These are phyloP conservation scores for Coix lacrymajobi DNA, from an alignment of 176 grass and related monocot genomes.

Conservation along the genomic window DNA sequence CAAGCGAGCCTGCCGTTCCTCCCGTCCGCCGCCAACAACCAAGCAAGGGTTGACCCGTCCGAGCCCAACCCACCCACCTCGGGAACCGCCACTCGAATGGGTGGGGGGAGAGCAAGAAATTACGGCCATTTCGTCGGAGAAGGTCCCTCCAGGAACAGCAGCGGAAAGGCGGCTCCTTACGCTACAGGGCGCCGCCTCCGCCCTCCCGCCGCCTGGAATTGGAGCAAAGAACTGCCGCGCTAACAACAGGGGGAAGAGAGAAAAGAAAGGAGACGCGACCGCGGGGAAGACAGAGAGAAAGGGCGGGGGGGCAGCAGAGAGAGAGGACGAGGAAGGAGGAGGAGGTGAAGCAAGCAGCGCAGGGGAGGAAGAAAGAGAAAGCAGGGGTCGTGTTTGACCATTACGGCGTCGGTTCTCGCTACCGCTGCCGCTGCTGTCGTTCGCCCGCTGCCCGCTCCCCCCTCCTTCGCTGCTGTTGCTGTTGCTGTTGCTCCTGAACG, in stretches of 20 bases:
- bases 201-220: slow-evolving; percentile 20
- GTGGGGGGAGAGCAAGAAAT: slow-evolving; percentile 31
- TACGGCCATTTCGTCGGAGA: slow-evolving; percentile 49
- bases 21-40: too few relatives aligned
- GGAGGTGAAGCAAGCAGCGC: not conserved
- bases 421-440: not conserved
- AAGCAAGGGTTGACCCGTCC: not conserved
- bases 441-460: not conserved
- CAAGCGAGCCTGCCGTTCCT: not conserved
- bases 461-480: not conserved
- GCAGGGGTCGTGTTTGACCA: slow-evolving; percentile 36
- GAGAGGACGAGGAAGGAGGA: not conserved
- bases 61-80: not conserved
- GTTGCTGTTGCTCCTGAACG: not conserved
- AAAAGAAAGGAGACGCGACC: slow-evolving; percentile 6
- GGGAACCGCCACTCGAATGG: not conserved
- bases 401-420: slow-evolving; percentile 35
- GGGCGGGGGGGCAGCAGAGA: too few relatives aligned
- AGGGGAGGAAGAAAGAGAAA: not conserved
- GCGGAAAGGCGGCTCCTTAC: slow-evolving; percentile 18
- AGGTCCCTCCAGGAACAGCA: not conserved
- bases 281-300: not conserved
- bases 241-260: too few relatives aligned
- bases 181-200: slow-evolving; percentile 7
- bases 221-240: slow-evolving; percentile 14